Conservation (phyloP, 257 asterid species). For the Nicotiana benthamiana region DNA sequence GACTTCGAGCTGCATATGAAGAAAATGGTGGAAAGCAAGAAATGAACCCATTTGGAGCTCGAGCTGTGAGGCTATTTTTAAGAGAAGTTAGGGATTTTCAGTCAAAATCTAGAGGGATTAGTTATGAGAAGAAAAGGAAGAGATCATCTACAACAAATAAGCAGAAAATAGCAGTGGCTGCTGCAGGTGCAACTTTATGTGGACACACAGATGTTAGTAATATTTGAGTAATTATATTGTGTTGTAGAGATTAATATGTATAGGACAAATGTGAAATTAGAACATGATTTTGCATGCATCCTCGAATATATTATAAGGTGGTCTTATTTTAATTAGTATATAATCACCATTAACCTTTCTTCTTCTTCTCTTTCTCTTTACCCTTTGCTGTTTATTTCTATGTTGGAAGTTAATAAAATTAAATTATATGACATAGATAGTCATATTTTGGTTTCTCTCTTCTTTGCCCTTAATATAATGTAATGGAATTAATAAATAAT, state of each 20-base stretch:
- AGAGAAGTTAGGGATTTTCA: constrained; percentile 37
- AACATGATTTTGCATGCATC: not conserved
- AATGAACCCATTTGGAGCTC: constrained; percentile 29
- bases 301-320: not conserved
- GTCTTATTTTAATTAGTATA: not conserved
- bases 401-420: not conserved
- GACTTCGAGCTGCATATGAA: constrained; percentile 39
- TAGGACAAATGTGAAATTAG: not conserved
- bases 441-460: not conserved
- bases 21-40: constrained; percentile 34
- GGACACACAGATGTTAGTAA: not conserved
- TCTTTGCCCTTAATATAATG: not conserved
- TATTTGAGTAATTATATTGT: not conserved
- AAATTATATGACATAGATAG: not conserved
- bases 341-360: not conserved
- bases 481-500: not conserved
- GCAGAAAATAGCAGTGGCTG: not conserved
- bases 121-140: constrained; percentile 36
- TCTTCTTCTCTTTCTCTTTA: too few species aligned
- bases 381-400: not conserved
- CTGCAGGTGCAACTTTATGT: not conserved
- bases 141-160: constrained; percentile 3
- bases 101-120: constrained; percentile 36
- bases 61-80: constrained; percentile 30
- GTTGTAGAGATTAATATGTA: not conserved